phyloP scores from a whole-genome alignment of 495 filamentous ascomycete genomes.

The Tuber borchii region DNA sequence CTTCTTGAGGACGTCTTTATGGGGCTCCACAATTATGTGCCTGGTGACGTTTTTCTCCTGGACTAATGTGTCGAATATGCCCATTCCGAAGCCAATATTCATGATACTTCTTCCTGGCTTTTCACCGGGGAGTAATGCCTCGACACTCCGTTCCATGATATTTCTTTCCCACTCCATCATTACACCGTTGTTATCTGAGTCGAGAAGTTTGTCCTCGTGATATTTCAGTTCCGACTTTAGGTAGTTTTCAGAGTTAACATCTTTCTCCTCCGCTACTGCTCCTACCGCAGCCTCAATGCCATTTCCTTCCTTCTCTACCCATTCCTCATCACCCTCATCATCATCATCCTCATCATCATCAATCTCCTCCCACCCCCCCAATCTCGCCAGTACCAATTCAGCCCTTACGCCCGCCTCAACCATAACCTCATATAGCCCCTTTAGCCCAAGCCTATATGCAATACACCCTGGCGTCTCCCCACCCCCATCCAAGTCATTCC shows the following conservation, averaged over 20 bases:
- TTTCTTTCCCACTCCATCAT: slow-evolving; percentile 97
- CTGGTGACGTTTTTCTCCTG: slow-evolving; percentile 62
- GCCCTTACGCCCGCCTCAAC: slow-evolving; percentile 90
- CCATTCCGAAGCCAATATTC: slow-evolving; percentile 95
- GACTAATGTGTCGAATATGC: slow-evolving; percentile 84
- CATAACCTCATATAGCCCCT: slow-evolving; percentile 72
- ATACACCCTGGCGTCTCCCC: slow-evolving; percentile 90
- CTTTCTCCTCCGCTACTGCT: slow-evolving; percentile 10
- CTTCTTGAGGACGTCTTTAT: slow-evolving; percentile 68
- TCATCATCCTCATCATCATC: slow-evolving; percentile 58
- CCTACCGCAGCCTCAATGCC: slow-evolving; percentile 11
- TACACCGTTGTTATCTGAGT: slow-evolving; percentile 74
- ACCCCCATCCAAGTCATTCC: slow-evolving; percentile 85
- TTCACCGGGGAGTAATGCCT: slow-evolving; percentile 52
- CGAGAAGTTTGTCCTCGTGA: slow-evolving; percentile 61
- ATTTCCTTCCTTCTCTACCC: slow-evolving; percentile 14
- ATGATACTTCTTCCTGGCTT: slow-evolving; percentile 61
- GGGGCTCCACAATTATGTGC: slow-evolving; percentile 82
- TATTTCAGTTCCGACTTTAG: slow-evolving; percentile 73
- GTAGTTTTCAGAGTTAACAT: slow-evolving; percentile 49
- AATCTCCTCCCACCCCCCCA: slow-evolving; percentile 72
- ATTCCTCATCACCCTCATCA: slow-evolving; percentile 47
- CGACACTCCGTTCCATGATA: slow-evolving; percentile 77
- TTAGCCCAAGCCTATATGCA: slow-evolving; percentile 62
- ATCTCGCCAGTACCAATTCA: slow-evolving; percentile 69